Evolutionary conservation across 129 eudicot species (phyloP).

Genomic region (Lactuca sativa): DNA sequence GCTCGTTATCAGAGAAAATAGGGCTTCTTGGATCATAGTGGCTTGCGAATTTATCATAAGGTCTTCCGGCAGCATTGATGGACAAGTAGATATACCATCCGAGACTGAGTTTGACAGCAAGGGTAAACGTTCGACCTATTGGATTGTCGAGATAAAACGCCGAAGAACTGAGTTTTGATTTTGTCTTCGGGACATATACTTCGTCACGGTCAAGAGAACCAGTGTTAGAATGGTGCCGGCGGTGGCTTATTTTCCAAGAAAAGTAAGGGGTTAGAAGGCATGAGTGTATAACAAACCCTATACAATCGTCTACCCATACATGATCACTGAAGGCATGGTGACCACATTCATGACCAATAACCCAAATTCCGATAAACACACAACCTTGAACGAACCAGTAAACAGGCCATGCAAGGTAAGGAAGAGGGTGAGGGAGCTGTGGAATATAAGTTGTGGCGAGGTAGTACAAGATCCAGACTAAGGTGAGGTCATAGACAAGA

Average conservation of each 20-base stretch:
- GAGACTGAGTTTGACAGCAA: constrained; percentile 35
- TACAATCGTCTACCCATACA: constrained; percentile 21
- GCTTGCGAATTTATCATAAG: constrained; percentile 45
- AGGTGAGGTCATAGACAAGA: neutral
- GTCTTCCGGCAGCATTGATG: constrained; percentile 36
- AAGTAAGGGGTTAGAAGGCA: constrained; percentile 31
- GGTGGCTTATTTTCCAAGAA: neutral
- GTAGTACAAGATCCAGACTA: constrained; percentile 18
- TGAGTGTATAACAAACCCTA: constrained; percentile 26
- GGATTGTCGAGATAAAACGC: constrained; percentile 37
- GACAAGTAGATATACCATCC: constrained; percentile 27
- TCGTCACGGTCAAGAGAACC: constrained; percentile 28
- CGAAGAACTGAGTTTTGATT: neutral
- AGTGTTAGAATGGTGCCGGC: constrained; percentile 28
- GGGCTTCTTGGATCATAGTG: constrained; percentile 45
- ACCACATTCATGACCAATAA: constrained; percentile 2
- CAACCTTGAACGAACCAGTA: constrained; percentile 32
- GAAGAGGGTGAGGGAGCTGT: constrained; percentile 19
- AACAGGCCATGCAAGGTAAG: constrained; percentile 21
- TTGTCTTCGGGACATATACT: constrained; percentile 15
- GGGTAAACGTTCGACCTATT: constrained; percentile 32
- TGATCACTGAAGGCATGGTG: no score
- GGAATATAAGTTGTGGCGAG: constrained; percentile 22
- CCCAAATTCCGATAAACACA: constrained; percentile 30
- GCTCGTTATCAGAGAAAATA: constrained; percentile 40